Evolutionary conservation across 2,329 filamentous ascomycete genomes (phyloP), one percentile per base, ranked within the genome.

Genomic region (Fragosphaeria purpurea): DNA sequence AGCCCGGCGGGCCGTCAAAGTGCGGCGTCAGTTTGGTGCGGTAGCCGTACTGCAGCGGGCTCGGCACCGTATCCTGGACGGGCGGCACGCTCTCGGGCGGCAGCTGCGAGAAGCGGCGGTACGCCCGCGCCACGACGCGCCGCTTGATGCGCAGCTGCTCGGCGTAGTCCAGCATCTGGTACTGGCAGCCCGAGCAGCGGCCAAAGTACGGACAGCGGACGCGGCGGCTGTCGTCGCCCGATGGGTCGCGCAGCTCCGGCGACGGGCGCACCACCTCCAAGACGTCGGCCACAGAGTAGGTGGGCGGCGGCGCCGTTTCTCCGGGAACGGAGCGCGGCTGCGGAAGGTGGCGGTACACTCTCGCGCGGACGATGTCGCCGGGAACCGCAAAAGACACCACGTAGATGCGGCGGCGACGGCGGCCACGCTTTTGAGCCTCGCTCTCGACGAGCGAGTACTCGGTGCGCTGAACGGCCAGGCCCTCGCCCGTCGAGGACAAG

Each of bases 11-110:
- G 0, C 81, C 86, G 63, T 95, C 86, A 63, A 97, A 98, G 67
- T 98, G 93, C 33, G 93, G 93, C 13, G 93, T 98, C 57, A 98
- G 76, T 70, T 98, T 98, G 22, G 93, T 98, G 49, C 93, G 82
- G 72, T 98, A 98, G 51, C 85, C 86, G 67, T 94, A 97, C 67
- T 95, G 83, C 55, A 95, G 68, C 3, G 93, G 93, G 41, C 88
- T 95, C 45, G 86, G 86, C 60, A 96, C 89, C 7, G 93, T 98
- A 57, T 94, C 86, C 46, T 76, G 78, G 50, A 97, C 77, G 3
- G 76, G 63, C 2, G 93, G 93, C 1, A 97, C 74, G 22, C 86
- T 72, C 53, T 86, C 82, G 0, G 85, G 79, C 1, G 85, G 75
- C 6, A 98, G 74, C 54, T 88, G 81, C 11, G 90, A 94, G 69